Conservation (phyloP, 305 asterid species). For the Solanum chacoense region DNA sequence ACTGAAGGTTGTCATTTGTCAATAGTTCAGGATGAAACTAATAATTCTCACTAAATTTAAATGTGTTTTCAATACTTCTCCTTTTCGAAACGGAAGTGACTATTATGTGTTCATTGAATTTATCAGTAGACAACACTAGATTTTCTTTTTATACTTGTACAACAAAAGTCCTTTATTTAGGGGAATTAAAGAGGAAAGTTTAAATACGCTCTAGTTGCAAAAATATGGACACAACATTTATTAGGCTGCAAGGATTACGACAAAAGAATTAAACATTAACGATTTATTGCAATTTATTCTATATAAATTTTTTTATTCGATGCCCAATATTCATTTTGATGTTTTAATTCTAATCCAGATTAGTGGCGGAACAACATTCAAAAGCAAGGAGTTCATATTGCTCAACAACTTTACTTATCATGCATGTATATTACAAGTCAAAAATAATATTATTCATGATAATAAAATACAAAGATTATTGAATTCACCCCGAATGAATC, state of each 20-base stretch:
- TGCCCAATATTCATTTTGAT: not conserved
- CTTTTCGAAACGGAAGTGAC: not conserved
- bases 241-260: not conserved
- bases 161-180: not conserved
- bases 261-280: not conserved
- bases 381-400: not conserved
- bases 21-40: too few species aligned
- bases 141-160: not conserved
- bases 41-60: too few species aligned
- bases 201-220: not conserved
- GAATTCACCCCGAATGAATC: not conserved
- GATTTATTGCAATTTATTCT: not conserved
- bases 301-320: not conserved
- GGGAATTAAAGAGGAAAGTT: not conserved
- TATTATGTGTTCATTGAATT: not conserved
- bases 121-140: not conserved
- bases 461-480: not conserved
- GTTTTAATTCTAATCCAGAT: not conserved
- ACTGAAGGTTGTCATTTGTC: too few species aligned
- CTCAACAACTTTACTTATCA: not conserved
- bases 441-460: not conserved
- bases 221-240: not conserved
- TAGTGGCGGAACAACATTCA: not conserved
- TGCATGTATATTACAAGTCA: not conserved
- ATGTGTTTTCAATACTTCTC: not conserved